Base-by-base conservation (phyloP, 1,284 basidiomycete species). In the Rhodotorula sp. region DNA sequence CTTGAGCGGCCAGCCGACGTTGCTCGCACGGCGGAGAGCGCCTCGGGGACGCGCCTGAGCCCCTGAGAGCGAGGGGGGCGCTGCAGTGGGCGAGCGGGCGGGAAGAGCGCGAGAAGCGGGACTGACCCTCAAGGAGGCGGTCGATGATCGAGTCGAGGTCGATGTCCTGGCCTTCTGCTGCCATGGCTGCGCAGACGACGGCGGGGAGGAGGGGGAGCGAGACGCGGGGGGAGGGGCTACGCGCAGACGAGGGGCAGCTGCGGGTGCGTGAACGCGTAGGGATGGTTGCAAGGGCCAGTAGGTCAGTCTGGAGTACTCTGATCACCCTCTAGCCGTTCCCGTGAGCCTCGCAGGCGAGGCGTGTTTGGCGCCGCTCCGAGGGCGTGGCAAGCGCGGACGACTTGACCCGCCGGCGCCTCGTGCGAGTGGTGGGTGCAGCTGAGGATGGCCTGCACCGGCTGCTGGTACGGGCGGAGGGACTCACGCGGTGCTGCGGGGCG, bases 71-170 rank as follows among this genome's bases (percentile, higher is more conserved):
- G 48, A 50, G 48, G 48, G 48, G 46, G 44, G 44, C 44, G 44
- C 44, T 21, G 44, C 19, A 19, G 44, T 8, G 5, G 2, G 4
- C 29, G 17, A 22, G 56, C 29, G 12, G 8, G 21, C 29, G n/a
- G 59, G n/a, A 22, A 25, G 22, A 46, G 54, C 34, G 37, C 84
- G 55, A 55, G 32, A 37, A 21, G 58, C 29, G 22, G 19, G 29
- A 51, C 91, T 85, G 85, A 94, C 94, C 94, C 89, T 97, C 94
- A 77, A 97, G 86, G 77, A 97, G 86, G 75, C 94, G 88, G 89
- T 97, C 94, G 82, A 97, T 97, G 86, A 97, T 92, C 83, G 93
- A 95, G 86, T 97, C 94, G 77, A 97, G 88, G 87, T 97, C 94
- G 84, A 97, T 94, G 83, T 96, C 94, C 64, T 79, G 81, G 41